Percentiles rank a stretch among this genome's conserved stretches.
These are phyloP conservation scores for Mycena albidolilacea DNA, from an alignment of 768 basidiomycete species.

Conservation along the genomic window DNA sequence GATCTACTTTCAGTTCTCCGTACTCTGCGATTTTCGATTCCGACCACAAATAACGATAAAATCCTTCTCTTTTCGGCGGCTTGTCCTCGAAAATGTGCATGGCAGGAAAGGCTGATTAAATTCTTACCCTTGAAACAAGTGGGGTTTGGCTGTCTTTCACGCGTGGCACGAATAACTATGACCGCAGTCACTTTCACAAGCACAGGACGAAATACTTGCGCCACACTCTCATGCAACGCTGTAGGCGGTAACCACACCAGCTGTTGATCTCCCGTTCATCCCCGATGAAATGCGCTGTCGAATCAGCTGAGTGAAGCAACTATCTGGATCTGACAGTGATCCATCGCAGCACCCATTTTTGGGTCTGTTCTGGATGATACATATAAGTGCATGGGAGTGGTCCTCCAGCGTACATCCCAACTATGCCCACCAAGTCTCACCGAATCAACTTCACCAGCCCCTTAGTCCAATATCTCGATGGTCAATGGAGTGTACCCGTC, in stretches of 20 bases:
- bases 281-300: neutral
- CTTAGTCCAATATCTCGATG: neutral
- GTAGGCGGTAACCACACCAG: neutral
- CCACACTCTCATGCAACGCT: no score
- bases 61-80: no score
- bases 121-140: no score
- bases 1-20: no score
- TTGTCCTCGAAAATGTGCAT: no score
- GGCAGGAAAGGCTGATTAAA: no score
- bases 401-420: neutral
- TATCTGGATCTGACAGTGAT: slow-evolving; percentile 8
- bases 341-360: slow-evolving; percentile 1
- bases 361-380: neutral
- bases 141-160: no score
- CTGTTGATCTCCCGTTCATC: slow-evolving; percentile 5
- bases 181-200: neutral
- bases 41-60: no score
- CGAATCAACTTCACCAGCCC: slow-evolving; percentile 1
- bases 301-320: slow-evolving; percentile 10
- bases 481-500: neutral
- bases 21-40: no score
- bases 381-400: neutral
- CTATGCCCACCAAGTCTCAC: neutral
- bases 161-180: no score
- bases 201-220: neutral